Conservation (phyloP, 2,329 filamentous ascomycete genomes). For the Talaromyces marneffei region DNA sequence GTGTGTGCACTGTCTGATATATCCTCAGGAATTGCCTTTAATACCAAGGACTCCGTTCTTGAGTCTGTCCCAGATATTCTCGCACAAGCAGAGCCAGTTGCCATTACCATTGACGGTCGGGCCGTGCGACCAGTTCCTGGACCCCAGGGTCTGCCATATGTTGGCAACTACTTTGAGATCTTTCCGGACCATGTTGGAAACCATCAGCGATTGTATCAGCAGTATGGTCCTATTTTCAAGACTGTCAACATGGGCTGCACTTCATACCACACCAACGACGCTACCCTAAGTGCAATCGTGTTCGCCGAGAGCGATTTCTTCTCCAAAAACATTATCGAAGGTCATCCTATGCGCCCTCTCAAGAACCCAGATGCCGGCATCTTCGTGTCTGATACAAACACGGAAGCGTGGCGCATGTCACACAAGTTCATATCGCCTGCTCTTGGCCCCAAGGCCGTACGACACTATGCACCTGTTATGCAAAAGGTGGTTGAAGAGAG, state of each 20-base stretch:
- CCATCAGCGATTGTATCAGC: constrained; percentile 49
- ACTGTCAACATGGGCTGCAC: constrained; percentile 47
- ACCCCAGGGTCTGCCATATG: constrained; percentile 27
- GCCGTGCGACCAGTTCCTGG: constrained; percentile 19
- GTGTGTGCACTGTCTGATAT: not conserved
- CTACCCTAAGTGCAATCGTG: constrained; percentile 49
- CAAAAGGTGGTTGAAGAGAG: constrained; percentile 49
- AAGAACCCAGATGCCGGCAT: constrained; percentile 24
- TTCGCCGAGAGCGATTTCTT: constrained; percentile 50
- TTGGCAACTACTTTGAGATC: constrained; percentile 52
- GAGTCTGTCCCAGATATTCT: not conserved
- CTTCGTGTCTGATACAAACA: constrained; percentile 31
- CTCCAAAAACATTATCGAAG: constrained; percentile 46
- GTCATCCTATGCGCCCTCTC: constrained; percentile 27
- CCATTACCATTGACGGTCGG: constrained; percentile 2
- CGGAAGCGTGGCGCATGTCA: constrained; percentile 34
- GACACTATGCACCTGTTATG: constrained; percentile 57
- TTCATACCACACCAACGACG: constrained; percentile 25
- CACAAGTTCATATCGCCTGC: constrained; percentile 60
- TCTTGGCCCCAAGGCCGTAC: constrained; percentile 54
- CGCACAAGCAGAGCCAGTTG: not conserved
- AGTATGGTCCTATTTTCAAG: constrained; percentile 49
- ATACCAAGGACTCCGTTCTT: not conserved
- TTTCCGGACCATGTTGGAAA: constrained; percentile 56
- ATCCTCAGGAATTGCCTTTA: not conserved